These are phyloP conservation scores for Quercus robur DNA, from an alignment of 306 rosid genomes.

Conservation along the genomic window DNA sequence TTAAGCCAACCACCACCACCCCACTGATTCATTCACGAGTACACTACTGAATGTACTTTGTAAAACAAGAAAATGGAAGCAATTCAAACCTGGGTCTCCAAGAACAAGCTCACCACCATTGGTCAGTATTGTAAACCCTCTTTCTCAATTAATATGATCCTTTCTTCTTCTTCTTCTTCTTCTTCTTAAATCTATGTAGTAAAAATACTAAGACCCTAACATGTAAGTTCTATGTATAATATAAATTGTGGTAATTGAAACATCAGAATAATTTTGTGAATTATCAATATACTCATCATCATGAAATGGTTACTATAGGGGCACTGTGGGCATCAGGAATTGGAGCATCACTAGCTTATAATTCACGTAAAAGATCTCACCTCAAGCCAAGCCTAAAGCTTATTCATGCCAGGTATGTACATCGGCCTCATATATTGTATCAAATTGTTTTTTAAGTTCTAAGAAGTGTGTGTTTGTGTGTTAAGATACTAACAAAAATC, in stretches of 20 bases:
- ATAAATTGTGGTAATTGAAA: no score
- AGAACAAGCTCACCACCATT: constrained; percentile 73
- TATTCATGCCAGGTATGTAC: constrained; percentile 70
- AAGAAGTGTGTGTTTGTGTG: not conserved
- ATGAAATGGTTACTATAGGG: constrained; percentile 28
- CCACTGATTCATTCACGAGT: not conserved
- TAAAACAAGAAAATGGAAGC: constrained; percentile 48
- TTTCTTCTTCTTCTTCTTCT: not conserved
- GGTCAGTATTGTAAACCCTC: constrained; percentile 37
- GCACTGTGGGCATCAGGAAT: constrained; percentile 77
- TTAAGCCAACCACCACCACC: constrained; percentile 6
- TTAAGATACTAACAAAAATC: not conserved
- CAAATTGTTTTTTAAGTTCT: no score
- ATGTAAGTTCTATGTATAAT: no score
- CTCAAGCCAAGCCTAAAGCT: constrained; percentile 84
- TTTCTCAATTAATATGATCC: not conserved
- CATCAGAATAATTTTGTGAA: no score
- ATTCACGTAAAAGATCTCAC: constrained; percentile 40
- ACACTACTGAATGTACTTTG: not conserved
- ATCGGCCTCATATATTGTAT: no score
- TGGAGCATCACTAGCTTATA: constrained; percentile 62
- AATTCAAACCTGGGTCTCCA: constrained; percentile 67
- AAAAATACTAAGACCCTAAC: no score
- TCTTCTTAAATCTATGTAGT: no score
- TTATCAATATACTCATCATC: not conserved